Base-by-base conservation (phyloP, 768 basidiomycete species). In the Macrolepiota fuliginosa region DNA sequence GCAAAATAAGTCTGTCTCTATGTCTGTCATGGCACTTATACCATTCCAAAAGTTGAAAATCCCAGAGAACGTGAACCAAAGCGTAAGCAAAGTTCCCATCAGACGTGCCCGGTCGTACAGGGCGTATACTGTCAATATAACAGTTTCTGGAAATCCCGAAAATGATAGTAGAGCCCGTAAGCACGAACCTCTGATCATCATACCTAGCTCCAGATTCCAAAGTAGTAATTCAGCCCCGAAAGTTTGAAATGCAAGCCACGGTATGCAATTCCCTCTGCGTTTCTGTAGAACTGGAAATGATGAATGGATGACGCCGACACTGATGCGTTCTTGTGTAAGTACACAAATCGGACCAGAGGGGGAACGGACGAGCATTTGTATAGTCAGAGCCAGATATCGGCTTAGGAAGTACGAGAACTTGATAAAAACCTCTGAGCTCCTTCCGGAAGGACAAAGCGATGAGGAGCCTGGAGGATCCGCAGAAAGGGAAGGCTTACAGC, bases 131-230 rank as follows among this genome's bases (percentile, higher is more conserved):
- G 27, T 45, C 6, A 9, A 45, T n/a, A 22, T 17, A 45, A 10
- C 7, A 17, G 39, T 1, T 40, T 40, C 39, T n/a, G n/a, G n/a
- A n/a, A 40, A 40, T 40, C 39, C 39, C n/a, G 13, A 12, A 12
- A 45, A 45, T 19, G 7, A 32, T 32, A 3, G 29, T 15, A n/a
- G 42, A 45, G 19, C 17, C 19, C 1, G 3, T 19, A 45, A 32
- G 42, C 13, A 47, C 56, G 15, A 19, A 57, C 56, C 45, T 47
- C 56, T n/a, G 19, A 57, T 35, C 56, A 57, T 57, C 56, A 57
- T 57, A 19, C 47, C 27, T 11, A 37, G 1, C 6, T 57, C 56
- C 56, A 57, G 32, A 32, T 57, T 57, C 4, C 45, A 17, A 1
- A 57, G 56, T 2, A 57, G 13, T 17, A 57, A 2, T 12, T 17